A percentile compares a stretch with the other conserved stretches of the same genome.
These are phyloP conservation scores for Coniochaeta ligniaria DNA, from an alignment of 2,329 filamentous ascomycete species.

Conservation along the genomic window DNA sequence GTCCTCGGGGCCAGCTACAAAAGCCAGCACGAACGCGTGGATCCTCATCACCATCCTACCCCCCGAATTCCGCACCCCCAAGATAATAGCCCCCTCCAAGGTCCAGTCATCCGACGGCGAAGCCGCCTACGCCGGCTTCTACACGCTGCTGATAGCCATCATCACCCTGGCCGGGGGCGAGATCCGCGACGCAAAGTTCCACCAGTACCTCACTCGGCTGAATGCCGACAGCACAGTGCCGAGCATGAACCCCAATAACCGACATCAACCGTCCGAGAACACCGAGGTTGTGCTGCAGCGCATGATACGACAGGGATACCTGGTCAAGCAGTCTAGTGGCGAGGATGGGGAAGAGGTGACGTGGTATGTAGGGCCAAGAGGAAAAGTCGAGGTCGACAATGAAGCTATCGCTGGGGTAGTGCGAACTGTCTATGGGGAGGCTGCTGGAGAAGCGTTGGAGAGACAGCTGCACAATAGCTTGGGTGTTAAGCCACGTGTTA, in stretches of 20 bases:
- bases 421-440: conserved; percentile 48
- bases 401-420: conserved; percentile 68
- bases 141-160: conserved; percentile 70
- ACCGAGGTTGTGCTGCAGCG: conserved; percentile 69
- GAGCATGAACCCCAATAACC: conserved; percentile 45
- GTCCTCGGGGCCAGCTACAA: conserved; percentile 19
- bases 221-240: conserved; percentile 67
- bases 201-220: conserved; percentile 64
- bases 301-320: conserved; percentile 76
- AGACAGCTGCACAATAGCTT: conserved; percentile 55
- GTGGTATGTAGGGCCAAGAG: conserved; percentile 79
- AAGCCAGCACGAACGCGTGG: conserved; percentile 55
- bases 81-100: conserved; percentile 61
- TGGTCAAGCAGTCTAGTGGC: conserved; percentile 64
- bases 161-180: conserved; percentile 68
- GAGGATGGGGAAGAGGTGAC: conserved; percentile 64
- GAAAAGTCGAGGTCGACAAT: conserved; percentile 77
- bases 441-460: conserved; percentile 43
- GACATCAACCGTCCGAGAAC: conserved; percentile 28
- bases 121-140: conserved; percentile 73
- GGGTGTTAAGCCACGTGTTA: conserved; percentile 33
- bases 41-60: conserved; percentile 72
- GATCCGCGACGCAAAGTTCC: conserved; percentile 71
- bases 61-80: conserved; percentile 53
- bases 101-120: conserved; percentile 62